Evolutionary conservation across 441 rosid species (phyloP).

Genomic region (Macaranga tanarius): DNA sequence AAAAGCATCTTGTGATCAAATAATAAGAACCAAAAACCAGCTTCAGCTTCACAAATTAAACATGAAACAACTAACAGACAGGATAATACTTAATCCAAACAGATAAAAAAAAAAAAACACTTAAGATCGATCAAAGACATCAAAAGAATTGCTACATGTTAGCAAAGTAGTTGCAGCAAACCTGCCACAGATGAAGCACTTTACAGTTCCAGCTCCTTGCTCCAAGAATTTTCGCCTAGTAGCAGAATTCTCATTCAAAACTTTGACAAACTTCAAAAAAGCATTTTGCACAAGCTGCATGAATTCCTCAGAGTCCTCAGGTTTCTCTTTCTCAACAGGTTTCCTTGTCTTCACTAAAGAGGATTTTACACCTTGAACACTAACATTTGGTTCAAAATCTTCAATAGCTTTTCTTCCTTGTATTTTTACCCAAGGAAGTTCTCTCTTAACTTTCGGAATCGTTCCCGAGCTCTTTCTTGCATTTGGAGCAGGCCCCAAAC

Average conservation of each 20-base stretch:
- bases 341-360: slow-evolving; percentile 14
- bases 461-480: slow-evolving; percentile 20
- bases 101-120: not conserved
- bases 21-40: not conserved
- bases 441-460: not conserved
- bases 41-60: not conserved
- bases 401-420: not conserved
- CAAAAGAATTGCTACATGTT: not conserved
- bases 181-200: slow-evolving; percentile 58
- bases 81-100: not conserved
- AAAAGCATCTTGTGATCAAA: not conserved
- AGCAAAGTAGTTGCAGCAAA: slow-evolving; percentile 22
- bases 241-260: slow-evolving; percentile 45
- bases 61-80: not conserved
- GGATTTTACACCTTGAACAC: slow-evolving; percentile 20
- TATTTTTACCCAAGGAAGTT: slow-evolving; percentile 25
- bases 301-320: slow-evolving; percentile 43
- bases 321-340: slow-evolving; percentile 22
- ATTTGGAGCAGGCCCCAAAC: slow-evolving; percentile 21
- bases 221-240: slow-evolving; percentile 39
- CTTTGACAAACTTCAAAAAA: slow-evolving; percentile 47
- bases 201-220: slow-evolving; percentile 29
- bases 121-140: not conserved
- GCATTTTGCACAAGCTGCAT: slow-evolving; percentile 36
- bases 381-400: slow-evolving; percentile 21